Base-by-base conservation (phyloP, 768 basidiomycete species). In the Pilatotrama ljubarskyi region DNA sequence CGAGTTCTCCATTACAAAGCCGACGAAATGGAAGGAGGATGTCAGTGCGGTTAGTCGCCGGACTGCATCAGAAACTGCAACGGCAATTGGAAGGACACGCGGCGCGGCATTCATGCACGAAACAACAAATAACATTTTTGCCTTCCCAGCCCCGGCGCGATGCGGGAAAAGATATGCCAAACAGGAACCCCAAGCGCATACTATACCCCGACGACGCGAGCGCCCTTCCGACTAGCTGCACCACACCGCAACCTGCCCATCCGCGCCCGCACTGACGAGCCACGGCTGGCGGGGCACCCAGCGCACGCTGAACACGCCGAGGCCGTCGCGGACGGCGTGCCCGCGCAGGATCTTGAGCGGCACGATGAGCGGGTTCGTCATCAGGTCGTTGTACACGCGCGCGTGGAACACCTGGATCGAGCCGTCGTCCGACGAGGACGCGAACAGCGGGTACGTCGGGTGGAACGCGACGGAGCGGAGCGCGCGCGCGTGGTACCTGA, bases 351-450 rank as follows among this genome's bases (percentile, higher is more conserved):
- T 96, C 76, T 98, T 98, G 69, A 99, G 78, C 18, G 97, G 97
- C 1, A 99, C 96, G 67, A 99, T 98, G 59, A 98, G 79, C 32
- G 97, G 96, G 75, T 99, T 96, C 44, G 92, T 95, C 86, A 97
- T 90, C 46, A 98, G 82, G 73, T 99, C 97, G 69, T 85, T 90
- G 77, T 91, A 98, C 44, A 98, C 91, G 62, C 95, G 85, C 32
- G 90, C 84, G 74, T 99, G 97, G 85, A 99, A 98, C 65, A 99
- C 79, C 73, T 98, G 96, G 66, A 98, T 93, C 41, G 93, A 88
- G 26, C 97, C 97, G 74, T 98, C 97, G 73, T 99, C 97, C 22
- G 95, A 95, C 42, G 93, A 91, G 6, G 93, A 95, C 11, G 94
- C 94, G 73, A 99, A 98, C 22, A 99, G 84, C 25, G 97, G 97